These are phyloP conservation scores for Neocucurbitaria cava DNA, from an alignment of 2,329 filamentous ascomycete genomes.

Conservation along the genomic window DNA sequence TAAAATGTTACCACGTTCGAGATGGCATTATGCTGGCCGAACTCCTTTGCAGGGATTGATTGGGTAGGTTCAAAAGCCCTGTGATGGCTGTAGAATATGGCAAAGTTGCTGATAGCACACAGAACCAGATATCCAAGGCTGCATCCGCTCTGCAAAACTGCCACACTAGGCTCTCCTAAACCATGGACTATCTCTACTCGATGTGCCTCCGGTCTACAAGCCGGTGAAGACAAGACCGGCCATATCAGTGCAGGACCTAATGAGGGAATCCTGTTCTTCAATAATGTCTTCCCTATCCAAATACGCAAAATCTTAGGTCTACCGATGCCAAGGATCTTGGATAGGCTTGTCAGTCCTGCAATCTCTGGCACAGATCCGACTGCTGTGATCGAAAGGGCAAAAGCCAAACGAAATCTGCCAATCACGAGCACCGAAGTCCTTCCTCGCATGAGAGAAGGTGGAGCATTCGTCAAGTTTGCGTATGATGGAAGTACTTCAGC, in stretches of 20 bases:
- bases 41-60: slow-evolving; percentile 24
- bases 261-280: slow-evolving; percentile 87
- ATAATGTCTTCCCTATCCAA: slow-evolving; percentile 86
- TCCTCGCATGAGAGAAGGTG: slow-evolving; percentile 87
- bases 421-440: slow-evolving; percentile 82
- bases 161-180: not conserved
- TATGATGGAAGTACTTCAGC: slow-evolving; percentile 58
- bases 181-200: slow-evolving; percentile 23
- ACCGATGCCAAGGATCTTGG: slow-evolving; percentile 60
- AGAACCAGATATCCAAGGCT: slow-evolving; percentile 19
- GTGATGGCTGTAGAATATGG: slow-evolving; percentile 29
- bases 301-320: slow-evolving; percentile 68
- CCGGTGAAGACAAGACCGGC: slow-evolving; percentile 72
- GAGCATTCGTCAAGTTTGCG: slow-evolving; percentile 88
- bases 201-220: slow-evolving; percentile 46
- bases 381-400: slow-evolving; percentile 63
- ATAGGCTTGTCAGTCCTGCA: slow-evolving; percentile 59
- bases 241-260: slow-evolving; percentile 80
- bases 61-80: slow-evolving; percentile 30
- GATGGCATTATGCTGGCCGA: slow-evolving; percentile 27
- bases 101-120: slow-evolving; percentile 24
- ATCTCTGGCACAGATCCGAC: slow-evolving; percentile 63
- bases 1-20: slow-evolving; percentile 26
- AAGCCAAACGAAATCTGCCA: slow-evolving; percentile 64
- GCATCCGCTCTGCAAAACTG: slow-evolving; percentile 2